These are phyloP conservation scores for Ceriops decandra DNA, from an alignment of 345 rosid genomes.

Conservation along the genomic window DNA sequence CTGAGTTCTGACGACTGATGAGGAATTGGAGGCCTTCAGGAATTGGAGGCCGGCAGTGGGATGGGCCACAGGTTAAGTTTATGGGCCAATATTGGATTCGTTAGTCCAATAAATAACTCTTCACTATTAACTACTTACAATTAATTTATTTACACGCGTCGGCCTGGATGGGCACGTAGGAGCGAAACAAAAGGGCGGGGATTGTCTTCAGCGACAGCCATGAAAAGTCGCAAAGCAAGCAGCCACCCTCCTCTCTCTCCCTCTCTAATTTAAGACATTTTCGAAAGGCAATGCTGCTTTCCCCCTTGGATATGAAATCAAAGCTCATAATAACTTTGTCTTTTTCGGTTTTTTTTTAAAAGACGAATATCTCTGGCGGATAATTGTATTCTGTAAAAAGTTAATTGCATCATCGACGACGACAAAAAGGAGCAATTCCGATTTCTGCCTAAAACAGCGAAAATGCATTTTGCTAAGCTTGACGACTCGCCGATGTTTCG, in stretches of 20 bases:
- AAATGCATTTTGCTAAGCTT: conserved; percentile 65
- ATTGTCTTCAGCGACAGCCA: conserved; percentile 33
- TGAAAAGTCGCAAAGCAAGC: conserved; percentile 44
- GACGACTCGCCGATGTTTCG: conserved; percentile 91
- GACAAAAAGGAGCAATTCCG: conserved; percentile 16
- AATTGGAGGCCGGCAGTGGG: no score
- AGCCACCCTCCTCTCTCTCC: background rate
- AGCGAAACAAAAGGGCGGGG: background rate
- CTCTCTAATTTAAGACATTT: background rate
- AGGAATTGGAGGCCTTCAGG: no score
- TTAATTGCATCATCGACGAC: background rate
- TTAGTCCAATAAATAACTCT: no score
- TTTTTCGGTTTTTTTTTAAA: background rate
- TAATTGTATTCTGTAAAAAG: no score
- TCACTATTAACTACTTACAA: no score
- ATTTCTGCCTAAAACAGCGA: background rate
- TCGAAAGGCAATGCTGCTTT: no score
- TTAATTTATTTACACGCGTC: no score
- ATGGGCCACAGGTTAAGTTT: no score
- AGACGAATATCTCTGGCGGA: conserved; percentile 10
- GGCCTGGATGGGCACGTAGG: background rate
- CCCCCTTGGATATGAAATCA: background rate
- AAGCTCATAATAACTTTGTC: no score
- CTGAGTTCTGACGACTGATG: no score
- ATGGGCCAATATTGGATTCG: no score